phyloP scores from a whole-genome alignment of 83 land plant species.

The Picea abies region DNA sequence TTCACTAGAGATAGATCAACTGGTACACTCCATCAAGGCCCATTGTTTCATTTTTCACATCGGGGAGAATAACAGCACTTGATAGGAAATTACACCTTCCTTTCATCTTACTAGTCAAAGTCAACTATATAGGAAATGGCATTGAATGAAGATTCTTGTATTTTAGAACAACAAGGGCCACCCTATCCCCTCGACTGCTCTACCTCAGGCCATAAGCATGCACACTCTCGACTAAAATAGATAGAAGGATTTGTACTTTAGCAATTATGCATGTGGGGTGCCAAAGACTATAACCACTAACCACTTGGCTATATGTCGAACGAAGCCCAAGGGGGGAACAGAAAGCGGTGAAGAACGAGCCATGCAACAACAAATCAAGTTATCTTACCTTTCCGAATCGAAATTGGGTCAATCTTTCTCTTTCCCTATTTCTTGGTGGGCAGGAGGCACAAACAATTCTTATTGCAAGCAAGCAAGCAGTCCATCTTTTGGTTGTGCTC shows the following conservation, averaged over 20 bases:
- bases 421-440: too few relatives aligned
- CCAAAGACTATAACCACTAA: constrained; percentile 4
- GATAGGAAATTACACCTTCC: neutral
- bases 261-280: neutral
- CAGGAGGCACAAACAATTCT: too few relatives aligned
- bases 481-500: too few relatives aligned
- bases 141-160: neutral
- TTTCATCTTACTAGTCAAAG: neutral
- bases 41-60: neutral
- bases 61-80: neutral
- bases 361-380: too few relatives aligned
- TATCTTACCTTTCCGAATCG: too few relatives aligned
- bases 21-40: neutral
- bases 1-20: constrained; percentile 3
- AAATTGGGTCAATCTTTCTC: too few relatives aligned
- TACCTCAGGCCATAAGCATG: neutral
- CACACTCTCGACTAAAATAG: neutral
- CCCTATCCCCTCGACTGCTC: neutral
- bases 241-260: neutral
- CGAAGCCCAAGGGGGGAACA: neutral
- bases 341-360: too few relatives aligned
- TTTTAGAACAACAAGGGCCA: neutral
- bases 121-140: neutral
- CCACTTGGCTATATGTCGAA: neutral
- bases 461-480: too few relatives aligned